Evolutionary conservation across 768 basidiomycete species (phyloP), one percentile per base, ranked within the genome.

Genomic region (Heimioporus sp.): DNA sequence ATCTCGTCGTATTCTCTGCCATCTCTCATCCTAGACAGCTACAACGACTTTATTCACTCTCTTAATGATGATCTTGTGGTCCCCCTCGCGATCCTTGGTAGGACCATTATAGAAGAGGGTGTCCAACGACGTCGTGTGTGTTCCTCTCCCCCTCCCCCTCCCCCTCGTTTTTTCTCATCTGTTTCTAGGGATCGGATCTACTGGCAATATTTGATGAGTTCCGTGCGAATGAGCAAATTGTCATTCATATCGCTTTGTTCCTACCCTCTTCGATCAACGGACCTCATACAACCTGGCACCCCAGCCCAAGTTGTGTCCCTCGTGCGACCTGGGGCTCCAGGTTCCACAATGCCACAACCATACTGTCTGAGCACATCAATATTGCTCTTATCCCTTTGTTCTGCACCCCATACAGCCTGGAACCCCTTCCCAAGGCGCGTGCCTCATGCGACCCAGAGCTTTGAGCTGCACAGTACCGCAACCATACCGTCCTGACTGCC

Each of bases 41-140:
- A 76, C 24, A 56, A 67, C 1, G 63, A 71, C 10, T 81, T 83
- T 41, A 50, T 74, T 16, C 50, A 62, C 15, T 65, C 58, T 2
- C 63, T 83, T 17, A 53, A 64, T 4, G 70, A 74, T 19, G 68
- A 70, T 5, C 54, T 73, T 15, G 51, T 62, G 8, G 40, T 68
- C 15, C 64, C 73, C 12, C 50, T 60, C 24, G 62, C 48, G n/a
- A 68, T 82, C 45, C 59, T 83, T 20, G 79, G 79, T 10, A 73
- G 77, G 21, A 62, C 63, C 17, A 64, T 85, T 30, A 67, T 60
- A 4, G 60, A 68, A 61, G 59, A 65, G 1, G 81, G 82, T 54
- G 48, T 83, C 20, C 65, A 75, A 76, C 20, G 75, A 75, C 34
- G 68, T 76, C 20, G 84, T 84, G 65, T 43, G 76, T 73, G 44